These are phyloP conservation scores for Protomyces arabidopsidicola DNA, from an alignment of 1,139 yeast species.

Conservation along the genomic window DNA sequence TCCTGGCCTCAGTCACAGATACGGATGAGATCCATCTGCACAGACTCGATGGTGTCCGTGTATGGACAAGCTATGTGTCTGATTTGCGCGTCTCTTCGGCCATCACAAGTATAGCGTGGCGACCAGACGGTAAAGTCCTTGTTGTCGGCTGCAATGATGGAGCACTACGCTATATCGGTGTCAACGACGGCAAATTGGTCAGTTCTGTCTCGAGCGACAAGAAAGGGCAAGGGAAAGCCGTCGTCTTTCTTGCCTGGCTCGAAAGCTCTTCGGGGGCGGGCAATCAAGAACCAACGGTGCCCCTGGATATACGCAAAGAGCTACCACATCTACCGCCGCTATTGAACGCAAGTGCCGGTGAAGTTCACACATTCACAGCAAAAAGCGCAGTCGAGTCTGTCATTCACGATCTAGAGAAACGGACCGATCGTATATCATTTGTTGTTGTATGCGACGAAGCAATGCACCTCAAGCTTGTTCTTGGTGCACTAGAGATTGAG, in stretches of 20 bases:
- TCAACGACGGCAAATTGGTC: slow-evolving; percentile 33
- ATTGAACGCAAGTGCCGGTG: neutral
- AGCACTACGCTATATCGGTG: slow-evolving; percentile 30
- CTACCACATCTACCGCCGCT: neutral
- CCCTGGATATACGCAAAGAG: neutral
- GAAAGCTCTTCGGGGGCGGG: neutral
- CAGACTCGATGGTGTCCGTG: slow-evolving; percentile 33
- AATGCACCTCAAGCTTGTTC: neutral
- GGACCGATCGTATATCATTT: neutral
- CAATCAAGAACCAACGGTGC: neutral
- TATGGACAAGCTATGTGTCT: slow-evolving; percentile 31
- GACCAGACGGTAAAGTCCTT: slow-evolving; percentile 33
- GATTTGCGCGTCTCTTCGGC: slow-evolving; percentile 11
- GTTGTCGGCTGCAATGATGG: slow-evolving; percentile 33
- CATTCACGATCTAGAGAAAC: slow-evolving; percentile 16
- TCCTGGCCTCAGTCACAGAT: slow-evolving; percentile 32
- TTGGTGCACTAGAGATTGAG: neutral
- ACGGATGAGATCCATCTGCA: slow-evolving; percentile 30
- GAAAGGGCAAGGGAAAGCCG: neutral
- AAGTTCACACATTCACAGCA: slow-evolving; percentile 1
- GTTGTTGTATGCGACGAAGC: neutral
- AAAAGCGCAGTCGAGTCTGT: slow-evolving; percentile 2
- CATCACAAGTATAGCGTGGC: slow-evolving; percentile 30
- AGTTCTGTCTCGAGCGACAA: neutral
- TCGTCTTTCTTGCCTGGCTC: neutral